A percentile compares a stretch with the other conserved stretches of the same genome.
These are phyloP conservation scores for Saprolegnia diclina DNA, from an alignment of 352 stramenopile species.

Conservation along the genomic window DNA sequence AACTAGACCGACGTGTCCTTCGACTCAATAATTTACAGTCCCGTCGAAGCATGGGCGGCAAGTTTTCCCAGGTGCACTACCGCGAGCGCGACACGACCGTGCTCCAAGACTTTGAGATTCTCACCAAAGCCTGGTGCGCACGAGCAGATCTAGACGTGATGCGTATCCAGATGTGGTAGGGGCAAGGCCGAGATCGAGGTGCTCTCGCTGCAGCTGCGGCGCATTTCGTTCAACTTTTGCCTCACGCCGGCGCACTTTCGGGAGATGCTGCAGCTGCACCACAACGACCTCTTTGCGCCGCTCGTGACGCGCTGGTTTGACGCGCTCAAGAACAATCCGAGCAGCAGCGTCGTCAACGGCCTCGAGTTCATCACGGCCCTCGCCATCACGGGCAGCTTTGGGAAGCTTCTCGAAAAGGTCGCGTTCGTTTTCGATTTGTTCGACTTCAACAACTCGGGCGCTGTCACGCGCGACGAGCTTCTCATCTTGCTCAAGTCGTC, in stretches of 20 bases:
- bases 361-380: conserved; percentile 62
- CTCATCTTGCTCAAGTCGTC: conserved; percentile 68
- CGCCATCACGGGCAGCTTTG: conserved; percentile 43
- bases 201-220: conserved; percentile 47
- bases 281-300: conserved; percentile 49
- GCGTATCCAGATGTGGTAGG: conserved; percentile 27
- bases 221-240: conserved; percentile 73
- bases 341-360: conserved; percentile 56
- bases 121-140: conserved; percentile 61
- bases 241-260: conserved; percentile 56
- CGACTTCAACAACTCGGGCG: conserved; percentile 59
- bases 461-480: conserved; percentile 71
- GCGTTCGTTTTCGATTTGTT: conserved; percentile 65
- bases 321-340: conserved; percentile 59
- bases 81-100: conserved; percentile 60
- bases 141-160: neutral
- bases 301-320: conserved; percentile 57
- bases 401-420: conserved; percentile 53
- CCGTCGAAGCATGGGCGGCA: conserved; percentile 42
- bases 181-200: conserved; percentile 49
- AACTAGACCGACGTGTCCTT: too few relatives aligned
- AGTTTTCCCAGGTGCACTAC: conserved; percentile 73
- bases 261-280: conserved; percentile 52
- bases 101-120: conserved; percentile 50
- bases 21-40: too few relatives aligned